phyloP scores from a whole-genome alignment of 1,284 basidiomycete species.

The Schizophyllum amplum region DNA sequence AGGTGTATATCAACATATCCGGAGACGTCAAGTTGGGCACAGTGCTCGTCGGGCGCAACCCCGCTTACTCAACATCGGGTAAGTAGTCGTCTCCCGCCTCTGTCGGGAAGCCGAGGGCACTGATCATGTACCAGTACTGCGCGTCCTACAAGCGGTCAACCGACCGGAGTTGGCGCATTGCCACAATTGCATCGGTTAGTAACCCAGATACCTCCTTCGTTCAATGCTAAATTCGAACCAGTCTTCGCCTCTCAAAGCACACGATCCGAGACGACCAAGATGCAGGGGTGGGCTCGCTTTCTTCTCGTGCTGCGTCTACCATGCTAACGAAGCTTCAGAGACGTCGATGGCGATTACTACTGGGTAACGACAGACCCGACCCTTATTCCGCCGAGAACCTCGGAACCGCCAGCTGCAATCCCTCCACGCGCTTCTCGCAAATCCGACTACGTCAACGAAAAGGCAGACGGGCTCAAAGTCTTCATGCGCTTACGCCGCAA shows the following conservation, averaged over 20 bases:
- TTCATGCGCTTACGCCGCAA: slow-evolving; percentile 12
- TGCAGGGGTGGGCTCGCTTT: slow-evolving; percentile 15
- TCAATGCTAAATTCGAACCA: slow-evolving; percentile 1
- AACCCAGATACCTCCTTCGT: no score
- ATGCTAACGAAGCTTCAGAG: slow-evolving; percentile 9
- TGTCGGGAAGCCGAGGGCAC: not conserved
- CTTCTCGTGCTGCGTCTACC: no score
- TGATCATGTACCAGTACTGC: slow-evolving; percentile 12
- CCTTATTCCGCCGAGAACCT: slow-evolving; percentile 14
- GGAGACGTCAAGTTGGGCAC: slow-evolving; percentile 13
- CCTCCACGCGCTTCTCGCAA: not conserved
- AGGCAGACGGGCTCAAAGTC: slow-evolving; percentile 8
- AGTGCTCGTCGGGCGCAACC: slow-evolving; percentile 16
- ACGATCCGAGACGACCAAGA: slow-evolving; percentile 16
- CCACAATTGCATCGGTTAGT: slow-evolving; percentile 18
- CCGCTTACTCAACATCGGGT: slow-evolving; percentile 16
- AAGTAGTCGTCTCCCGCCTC: not conserved
- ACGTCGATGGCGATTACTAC: slow-evolving; percentile 21
- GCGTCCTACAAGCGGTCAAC: slow-evolving; percentile 17
- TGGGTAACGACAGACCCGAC: slow-evolving; percentile 16
- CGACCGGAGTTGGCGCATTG: slow-evolving; percentile 12
- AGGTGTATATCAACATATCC: slow-evolving; percentile 20
- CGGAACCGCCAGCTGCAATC: not conserved
- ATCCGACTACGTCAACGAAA: not conserved
- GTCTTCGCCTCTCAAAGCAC: slow-evolving; percentile 16